Evolutionary conservation across 192 early-diverging fungal genomes (phyloP), one percentile per base, ranked within the genome.

Genomic region (Coemansia sp.): DNA sequence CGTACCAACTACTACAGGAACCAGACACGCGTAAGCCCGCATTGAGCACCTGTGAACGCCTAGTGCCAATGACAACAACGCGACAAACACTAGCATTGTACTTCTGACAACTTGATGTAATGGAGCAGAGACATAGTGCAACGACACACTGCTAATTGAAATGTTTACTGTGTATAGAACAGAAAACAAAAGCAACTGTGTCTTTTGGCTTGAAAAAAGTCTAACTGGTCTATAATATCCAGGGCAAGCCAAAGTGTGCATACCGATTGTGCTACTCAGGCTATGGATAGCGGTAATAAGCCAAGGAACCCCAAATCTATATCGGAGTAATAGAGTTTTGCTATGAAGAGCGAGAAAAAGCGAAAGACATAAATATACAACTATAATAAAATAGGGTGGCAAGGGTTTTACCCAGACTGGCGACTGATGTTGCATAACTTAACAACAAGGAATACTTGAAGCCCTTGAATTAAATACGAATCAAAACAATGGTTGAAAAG

Each of bases 131-230:
- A 85, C 83, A 43, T 87, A 81, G 79, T 88, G 83, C 77, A 92
- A 53, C 37, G 88, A 89, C 6, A 93, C 84, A 54, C 90, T 92
- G 57, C 85, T 87, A 5, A 89, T 83, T 21, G 88, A 90, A 63
- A 95, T 93, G 56, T 95, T 95, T 60, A 88, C 82, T 0, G 90
- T 95, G 58, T 92, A 95, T 1, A 95, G 82, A 22, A 89, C 69
- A 9, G 90, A 92, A 63, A 92, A 95, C 47, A 85, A 70, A 51
- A 85, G 55, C 77, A 94, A 81, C 30, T 84, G 59, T 67, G 80
- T 74, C 48, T 71, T 79, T 41, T 90, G 87, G 63, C 30, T 60
- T 60, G n/a, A 73, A 77, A 2, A 89, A 71, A 2, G 60, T 45
- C 21, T 58, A n/a, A n/a, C 49, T 11, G 86, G 87, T 13, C 68